Base-by-base conservation (phyloP, 768 basidiomycete genomes). In the Termitomyces sp. region DNA sequence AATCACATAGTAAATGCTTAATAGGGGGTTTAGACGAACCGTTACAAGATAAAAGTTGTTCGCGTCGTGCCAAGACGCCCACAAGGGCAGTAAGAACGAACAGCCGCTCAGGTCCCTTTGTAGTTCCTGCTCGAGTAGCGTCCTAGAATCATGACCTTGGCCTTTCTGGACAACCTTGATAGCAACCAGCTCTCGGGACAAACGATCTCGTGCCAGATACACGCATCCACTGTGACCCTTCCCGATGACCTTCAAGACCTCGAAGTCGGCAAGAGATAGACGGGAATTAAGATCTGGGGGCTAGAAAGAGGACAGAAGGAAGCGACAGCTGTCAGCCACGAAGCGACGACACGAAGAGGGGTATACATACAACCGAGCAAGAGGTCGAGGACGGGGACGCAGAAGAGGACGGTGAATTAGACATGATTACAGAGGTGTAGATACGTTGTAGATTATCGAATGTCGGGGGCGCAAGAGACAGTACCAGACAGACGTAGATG, bases 151-250 rank as follows among this genome's bases (percentile, higher is more conserved):
- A 34, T 42, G 23, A 7, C 44, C 49, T 1, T 50, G 39, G 2
- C 52, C 44, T n/a, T 58, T 61, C 25, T 43, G 14, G 9, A 61
- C 23, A 10, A 61, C 56, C n/a, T 61, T 61, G 6, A 61, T 14
- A 1, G 59, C 54, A n/a, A 61, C 59, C 1, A 5, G n/a, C 4
- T n/a, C 32, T 2, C 19, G 21, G 4, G 56, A 55, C 5, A 28
- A 10, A 10, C 16, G 12, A 21, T 61, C 59, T 1, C 23, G 19
- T 7, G 53, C 59, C 6, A 57, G 47, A 40, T 52, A 56, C 16
- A 56, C 55, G 7, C 17, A 37, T 2, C 25, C 49, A 10, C 49
- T 40, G 17, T 41, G 43, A 8, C 54, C 57, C 5, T 42, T 39
- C 2, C 57, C 54, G 9, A 58, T 52, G 25, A 40, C 11, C 40